Percentiles rank a stretch among this genome's conserved stretches.
Evolutionary conservation across 441 rosid genomes (phyloP).

Genomic region (Pelargonium australe): DNA sequence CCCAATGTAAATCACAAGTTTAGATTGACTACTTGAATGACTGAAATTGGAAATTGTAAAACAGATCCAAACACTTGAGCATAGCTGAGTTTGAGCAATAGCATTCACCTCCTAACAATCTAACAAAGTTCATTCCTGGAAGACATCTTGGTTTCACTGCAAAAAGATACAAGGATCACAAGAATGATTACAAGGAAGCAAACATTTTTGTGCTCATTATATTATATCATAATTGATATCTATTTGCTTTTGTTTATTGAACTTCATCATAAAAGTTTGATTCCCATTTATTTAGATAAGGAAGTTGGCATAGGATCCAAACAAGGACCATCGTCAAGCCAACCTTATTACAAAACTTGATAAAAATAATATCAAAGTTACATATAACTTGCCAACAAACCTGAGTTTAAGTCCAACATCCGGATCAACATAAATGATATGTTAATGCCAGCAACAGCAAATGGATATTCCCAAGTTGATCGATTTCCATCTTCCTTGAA

Average conservation of each 20-base stretch:
- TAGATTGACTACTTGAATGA: not conserved
- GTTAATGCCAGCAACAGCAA: slow-evolving; percentile 37
- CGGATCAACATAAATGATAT: slow-evolving; percentile 59
- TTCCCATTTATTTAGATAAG: too few species aligned
- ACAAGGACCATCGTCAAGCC: too few species aligned
- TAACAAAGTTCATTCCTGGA: slow-evolving; percentile 68
- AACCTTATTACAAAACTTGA: too few species aligned
- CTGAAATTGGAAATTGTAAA: too few species aligned
- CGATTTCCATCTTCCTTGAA: slow-evolving; percentile 75
- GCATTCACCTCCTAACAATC: slow-evolving; percentile 68
- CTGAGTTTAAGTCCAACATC: slow-evolving; percentile 80
- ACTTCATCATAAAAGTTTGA: too few species aligned
- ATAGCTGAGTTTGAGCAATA: slow-evolving; percentile 2
- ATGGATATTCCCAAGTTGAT: slow-evolving; percentile 92
- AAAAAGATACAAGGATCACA: not conserved
- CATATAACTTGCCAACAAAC: slow-evolving; percentile 24
- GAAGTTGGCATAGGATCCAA: too few species aligned
- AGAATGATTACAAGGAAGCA: too few species aligned
- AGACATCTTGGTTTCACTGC: slow-evolving; percentile 77
- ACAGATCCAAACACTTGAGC: not conserved
- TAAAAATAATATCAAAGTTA: too few species aligned
- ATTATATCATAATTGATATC: too few species aligned
- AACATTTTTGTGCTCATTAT: not conserved
- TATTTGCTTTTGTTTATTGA: too few species aligned
- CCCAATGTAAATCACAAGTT: slow-evolving; percentile 9